Base-by-base conservation (phyloP, 2,329 filamentous ascomycete genomes). In the Aspergillus transmontanensis region DNA sequence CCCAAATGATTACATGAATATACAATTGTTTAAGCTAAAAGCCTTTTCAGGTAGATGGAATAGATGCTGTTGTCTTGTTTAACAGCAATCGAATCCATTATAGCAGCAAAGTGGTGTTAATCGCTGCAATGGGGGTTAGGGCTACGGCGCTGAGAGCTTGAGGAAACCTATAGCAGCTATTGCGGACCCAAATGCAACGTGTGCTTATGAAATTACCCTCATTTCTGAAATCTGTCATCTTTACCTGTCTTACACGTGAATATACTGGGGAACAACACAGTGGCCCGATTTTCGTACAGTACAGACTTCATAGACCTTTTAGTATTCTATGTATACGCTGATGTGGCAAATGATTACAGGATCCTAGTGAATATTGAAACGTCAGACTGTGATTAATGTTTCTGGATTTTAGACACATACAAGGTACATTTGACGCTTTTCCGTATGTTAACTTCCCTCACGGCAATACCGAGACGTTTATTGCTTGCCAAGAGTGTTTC, bases 401-500 rank as follows among this genome's bases (percentile, higher is more conserved):
- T 10, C 19, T 3, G 3, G 6, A 19, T 1, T 41, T n/a, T 41
- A 7, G 19, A 41, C 14, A 41, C 39, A 41, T 41, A 41, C 39
- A 41, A 41, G 39, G 39, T 41, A n/a, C 39, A 4, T 41, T 41
- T 7, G 39, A 23, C 21, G 2, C n/a, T 48, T 9, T 28, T 28
- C 23, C 45, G 3, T 19, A 1, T 16, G 12, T 21, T 48, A 10
- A 14, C 11, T 28, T 16, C 21, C 21, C 11, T 26, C 23, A 14
- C 23, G 16, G 41, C 26, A 21, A 39, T 30, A 9, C 26, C 32
- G 32, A 6, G 16, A 9, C 23, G 21, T 63, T 51, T 64, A 69
- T 26, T 57, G 56, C 57, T 70, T 69, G 2, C 68, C 65, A 12
- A 69, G 62, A 9, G 69, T 70, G 21, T 72, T 66, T 11, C 75